Evolutionary conservation across 176 grass and related monocot species (phyloP).

Genomic region (Bolboschoenus planiculmis): DNA sequence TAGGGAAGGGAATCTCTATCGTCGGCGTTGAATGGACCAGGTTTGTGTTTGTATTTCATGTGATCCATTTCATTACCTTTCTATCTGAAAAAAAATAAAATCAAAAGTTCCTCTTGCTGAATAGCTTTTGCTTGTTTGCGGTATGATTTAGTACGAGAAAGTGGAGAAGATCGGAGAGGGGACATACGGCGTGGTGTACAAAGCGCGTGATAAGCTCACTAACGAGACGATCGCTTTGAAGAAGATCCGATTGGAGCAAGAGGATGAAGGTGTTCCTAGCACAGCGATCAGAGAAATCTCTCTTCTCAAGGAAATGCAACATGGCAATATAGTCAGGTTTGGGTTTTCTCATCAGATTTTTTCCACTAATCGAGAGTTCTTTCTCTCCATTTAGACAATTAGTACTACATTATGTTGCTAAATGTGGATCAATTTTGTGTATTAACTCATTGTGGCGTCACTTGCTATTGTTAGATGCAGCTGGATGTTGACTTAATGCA

Average conservation of each 20-base stretch:
- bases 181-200: slow-evolving; percentile 98
- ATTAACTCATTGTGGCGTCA: not conserved
- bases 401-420: not conserved
- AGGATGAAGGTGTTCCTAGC: slow-evolving; percentile 90
- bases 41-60: slow-evolving; percentile 37
- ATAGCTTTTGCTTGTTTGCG: not conserved
- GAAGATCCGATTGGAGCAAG: slow-evolving; percentile 95
- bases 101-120: not conserved
- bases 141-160: slow-evolving; percentile 75
- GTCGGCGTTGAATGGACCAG: slow-evolving; percentile 56
- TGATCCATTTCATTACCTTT: not conserved
- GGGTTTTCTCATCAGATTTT: not conserved
- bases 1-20: slow-evolving; percentile 9
- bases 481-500: not conserved
- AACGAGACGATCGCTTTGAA: slow-evolving; percentile 96
- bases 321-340: slow-evolving; percentile 83
- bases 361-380: not conserved
- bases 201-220: slow-evolving; percentile 55
- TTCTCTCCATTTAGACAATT: not conserved
- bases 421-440: not conserved
- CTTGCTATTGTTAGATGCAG: slow-evolving; percentile 6
- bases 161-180: slow-evolving; percentile 94
- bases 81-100: not conserved
- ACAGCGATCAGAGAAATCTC: slow-evolving; percentile 97
- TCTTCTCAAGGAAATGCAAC: slow-evolving; percentile 94